Conservation (phyloP, 352 stramenopile species). For the Phytophthora agathidicida region DNA sequence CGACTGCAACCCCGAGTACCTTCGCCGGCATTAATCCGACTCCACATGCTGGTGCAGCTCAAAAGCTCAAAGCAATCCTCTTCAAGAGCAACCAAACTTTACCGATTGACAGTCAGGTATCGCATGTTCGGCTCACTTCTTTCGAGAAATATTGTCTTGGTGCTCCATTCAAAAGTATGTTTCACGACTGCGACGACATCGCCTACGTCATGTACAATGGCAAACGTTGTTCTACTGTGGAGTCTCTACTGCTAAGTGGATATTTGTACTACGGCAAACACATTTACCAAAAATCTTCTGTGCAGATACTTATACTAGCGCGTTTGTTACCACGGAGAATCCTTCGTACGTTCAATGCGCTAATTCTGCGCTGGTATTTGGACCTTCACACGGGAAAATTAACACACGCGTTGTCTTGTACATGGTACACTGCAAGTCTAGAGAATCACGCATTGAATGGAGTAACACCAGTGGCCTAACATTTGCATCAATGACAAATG, state of each 20-base stretch:
- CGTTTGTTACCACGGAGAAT: constrained; percentile 8
- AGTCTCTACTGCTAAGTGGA: background rate
- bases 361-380: constrained; percentile 18
- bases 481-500: no score
- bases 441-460: background rate
- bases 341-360: constrained; percentile 15
- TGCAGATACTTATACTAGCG: background rate
- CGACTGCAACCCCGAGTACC: no score
- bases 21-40: no score
- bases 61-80: no score
- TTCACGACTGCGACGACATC: constrained; percentile 15
- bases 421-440: background rate
- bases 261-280: background rate
- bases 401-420: constrained; percentile 1
- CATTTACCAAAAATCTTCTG: background rate
- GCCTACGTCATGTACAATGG: constrained; percentile 4
- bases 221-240: background rate
- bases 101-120: no score
- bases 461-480: background rate
- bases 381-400: background rate
- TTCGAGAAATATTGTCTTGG: constrained; percentile 17
- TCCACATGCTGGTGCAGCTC: no score
- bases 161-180: background rate
- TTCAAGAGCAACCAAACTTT: no score
- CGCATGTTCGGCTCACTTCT: constrained; percentile 4